Conservation (phyloP, 345 rosid genomes). For the Kandelia obovata region DNA sequence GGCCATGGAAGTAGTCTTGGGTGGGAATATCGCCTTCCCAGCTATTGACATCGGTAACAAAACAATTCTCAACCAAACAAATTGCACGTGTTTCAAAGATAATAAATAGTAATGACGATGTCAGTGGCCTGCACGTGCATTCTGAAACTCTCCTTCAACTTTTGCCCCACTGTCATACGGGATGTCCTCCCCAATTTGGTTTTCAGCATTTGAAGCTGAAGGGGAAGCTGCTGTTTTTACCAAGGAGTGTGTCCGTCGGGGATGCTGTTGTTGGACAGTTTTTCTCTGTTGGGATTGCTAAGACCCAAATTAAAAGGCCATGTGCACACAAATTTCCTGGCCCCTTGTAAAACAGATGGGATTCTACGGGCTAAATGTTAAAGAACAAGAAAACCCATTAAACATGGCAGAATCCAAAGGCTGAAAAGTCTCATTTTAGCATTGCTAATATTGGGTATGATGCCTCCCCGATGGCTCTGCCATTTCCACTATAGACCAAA, state of each 20-base stretch:
- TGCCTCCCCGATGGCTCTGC: not conserved
- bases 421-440: not conserved
- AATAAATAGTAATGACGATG: not conserved
- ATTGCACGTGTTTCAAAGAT: not conserved
- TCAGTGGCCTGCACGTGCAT: slow-evolving; percentile 36
- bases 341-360: no score
- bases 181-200: not conserved
- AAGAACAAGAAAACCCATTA: not conserved
- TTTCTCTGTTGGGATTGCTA: no score
- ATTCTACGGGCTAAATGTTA: slow-evolving; percentile 5
- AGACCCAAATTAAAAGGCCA: no score
- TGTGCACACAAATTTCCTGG: no score
- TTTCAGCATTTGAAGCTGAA: no score
- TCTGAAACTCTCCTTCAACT: not conserved
- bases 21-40: not conserved
- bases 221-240: no score
- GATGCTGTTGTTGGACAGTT: no score
- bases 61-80: slow-evolving; percentile 2
- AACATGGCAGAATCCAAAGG: not conserved
- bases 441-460: not conserved
- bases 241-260: no score
- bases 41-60: not conserved
- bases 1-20: no score
- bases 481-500: no score
- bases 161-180: slow-evolving; percentile 15